A percentile compares a stretch with the other conserved stretches of the same genome.
Evolutionary conservation across 1,139 yeast genomes (phyloP).

Genomic region (Trichomonascaceae sp.): DNA sequence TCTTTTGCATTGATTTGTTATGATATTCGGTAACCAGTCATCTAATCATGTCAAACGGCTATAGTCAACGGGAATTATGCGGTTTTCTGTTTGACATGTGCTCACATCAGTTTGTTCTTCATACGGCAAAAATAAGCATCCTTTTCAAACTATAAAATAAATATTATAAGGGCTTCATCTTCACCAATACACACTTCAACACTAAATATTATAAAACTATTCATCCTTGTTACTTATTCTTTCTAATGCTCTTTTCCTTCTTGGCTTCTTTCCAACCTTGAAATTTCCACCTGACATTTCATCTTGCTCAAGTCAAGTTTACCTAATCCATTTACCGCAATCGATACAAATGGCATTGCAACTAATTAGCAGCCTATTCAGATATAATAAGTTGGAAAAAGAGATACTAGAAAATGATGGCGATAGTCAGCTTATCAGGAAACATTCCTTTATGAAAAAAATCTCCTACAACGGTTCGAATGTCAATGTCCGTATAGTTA

Average conservation of each 20-base stretch:
- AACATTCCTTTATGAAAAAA: conserved; percentile 14
- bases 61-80: no score
- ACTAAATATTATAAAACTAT: no score
- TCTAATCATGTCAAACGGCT: no score
- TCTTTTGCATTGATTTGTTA: no score
- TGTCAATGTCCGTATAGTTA: conserved; percentile 24
- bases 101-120: no score
- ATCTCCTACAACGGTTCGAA: conserved; percentile 6
- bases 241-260: not conserved
- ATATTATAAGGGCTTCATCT: no score
- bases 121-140: no score
- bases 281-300: not conserved
- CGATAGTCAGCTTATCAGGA: conserved; percentile 22
- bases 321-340: not conserved
- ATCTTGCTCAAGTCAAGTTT: not conserved
- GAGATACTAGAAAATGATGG: conserved; percentile 21
- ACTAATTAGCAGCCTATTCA: conserved; percentile 20
- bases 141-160: no score
- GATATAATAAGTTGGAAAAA: conserved; percentile 25
- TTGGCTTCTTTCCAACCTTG: no score
- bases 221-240: not conserved
- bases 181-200: not conserved
- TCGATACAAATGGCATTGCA: conserved; percentile 3
- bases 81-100: no score
- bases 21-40: no score